phyloP scores from a whole-genome alignment of 1,139 yeast genomes.

The Pichia sp. region DNA sequence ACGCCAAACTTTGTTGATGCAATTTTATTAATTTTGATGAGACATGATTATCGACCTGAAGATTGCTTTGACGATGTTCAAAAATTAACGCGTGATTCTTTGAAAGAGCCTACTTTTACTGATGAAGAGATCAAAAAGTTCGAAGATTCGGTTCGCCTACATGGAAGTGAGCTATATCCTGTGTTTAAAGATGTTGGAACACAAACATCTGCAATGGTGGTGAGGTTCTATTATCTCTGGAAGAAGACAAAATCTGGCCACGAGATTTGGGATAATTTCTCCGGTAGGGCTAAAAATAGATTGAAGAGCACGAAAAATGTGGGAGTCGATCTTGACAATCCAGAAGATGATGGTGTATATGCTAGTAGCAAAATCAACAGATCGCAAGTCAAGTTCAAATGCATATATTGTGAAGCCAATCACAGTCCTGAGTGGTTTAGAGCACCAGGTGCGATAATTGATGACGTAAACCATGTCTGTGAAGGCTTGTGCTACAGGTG shows the following conservation, averaged over 20 bases:
- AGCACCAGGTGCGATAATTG: slow-evolving; percentile 52
- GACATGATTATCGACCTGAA: slow-evolving; percentile 45
- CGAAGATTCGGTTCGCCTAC: slow-evolving; percentile 67
- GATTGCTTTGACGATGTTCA: slow-evolving; percentile 41
- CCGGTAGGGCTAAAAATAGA: slow-evolving; percentile 63
- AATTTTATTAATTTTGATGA: slow-evolving; percentile 51
- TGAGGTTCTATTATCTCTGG: slow-evolving; percentile 85
- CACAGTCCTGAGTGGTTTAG: slow-evolving; percentile 63
- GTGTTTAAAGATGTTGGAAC: slow-evolving; percentile 65
- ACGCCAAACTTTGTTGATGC: slow-evolving; percentile 81
- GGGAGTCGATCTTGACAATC: slow-evolving; percentile 43
- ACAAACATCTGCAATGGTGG: slow-evolving; percentile 72
- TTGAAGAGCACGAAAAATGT: slow-evolving; percentile 37
- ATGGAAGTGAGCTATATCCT: slow-evolving; percentile 78
- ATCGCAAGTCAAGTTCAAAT: slow-evolving; percentile 40
- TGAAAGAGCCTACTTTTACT: slow-evolving; percentile 73
- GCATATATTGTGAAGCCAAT: slow-evolving; percentile 61
- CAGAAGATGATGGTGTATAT: slow-evolving; percentile 68
- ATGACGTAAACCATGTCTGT: slow-evolving; percentile 20
- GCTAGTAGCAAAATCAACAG: slow-evolving; percentile 45
- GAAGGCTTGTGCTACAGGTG: slow-evolving; percentile 77
- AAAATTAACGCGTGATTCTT: slow-evolving; percentile 48
- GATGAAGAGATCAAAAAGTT: slow-evolving; percentile 60
- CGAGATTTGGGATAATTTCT: slow-evolving; percentile 76
- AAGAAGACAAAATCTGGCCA: slow-evolving; percentile 77